Evolutionary conservation across 2,329 filamentous ascomycete genomes (phyloP).

Genomic region (Colletotrichum sublineola): DNA sequence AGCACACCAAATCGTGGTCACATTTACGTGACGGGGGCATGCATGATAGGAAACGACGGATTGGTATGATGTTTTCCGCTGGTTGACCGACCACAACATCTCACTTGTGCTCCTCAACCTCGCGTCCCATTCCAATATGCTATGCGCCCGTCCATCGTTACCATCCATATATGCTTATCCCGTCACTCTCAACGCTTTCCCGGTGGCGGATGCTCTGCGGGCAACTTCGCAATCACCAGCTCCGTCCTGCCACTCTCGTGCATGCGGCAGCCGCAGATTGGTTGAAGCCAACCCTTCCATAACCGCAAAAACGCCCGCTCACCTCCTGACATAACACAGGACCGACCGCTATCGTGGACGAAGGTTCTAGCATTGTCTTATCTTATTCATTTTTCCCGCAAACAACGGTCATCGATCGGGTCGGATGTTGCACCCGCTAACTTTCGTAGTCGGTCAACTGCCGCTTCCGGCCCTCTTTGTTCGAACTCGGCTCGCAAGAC

Average conservation of each 20-base stretch:
- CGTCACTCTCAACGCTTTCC: not conserved
- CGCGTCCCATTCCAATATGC: not conserved
- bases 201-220: conserved; percentile 19
- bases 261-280: not conserved
- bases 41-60: not conserved
- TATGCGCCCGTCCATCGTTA: not conserved
- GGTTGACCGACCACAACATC: not conserved
- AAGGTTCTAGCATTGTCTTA: too few species aligned
- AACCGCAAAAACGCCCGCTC: not conserved
- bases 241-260: not conserved
- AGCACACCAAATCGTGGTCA: not conserved
- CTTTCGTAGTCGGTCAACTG: conserved; percentile 9
- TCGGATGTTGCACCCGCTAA: conserved; percentile 30
- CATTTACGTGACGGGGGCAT: conserved; percentile 1
- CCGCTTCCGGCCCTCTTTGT: conserved; percentile 21
- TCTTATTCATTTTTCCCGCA: not conserved
- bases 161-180: not conserved
- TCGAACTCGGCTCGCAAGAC: not conserved
- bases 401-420: not conserved
- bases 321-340: too few species aligned
- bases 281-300: not conserved
- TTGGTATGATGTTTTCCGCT: not conserved
- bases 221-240: not conserved
- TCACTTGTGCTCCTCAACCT: not conserved
- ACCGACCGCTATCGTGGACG: too few species aligned